Conservation (phyloP, 1,284 basidiomycete species). For the Exobasidium rhododendri region DNA sequence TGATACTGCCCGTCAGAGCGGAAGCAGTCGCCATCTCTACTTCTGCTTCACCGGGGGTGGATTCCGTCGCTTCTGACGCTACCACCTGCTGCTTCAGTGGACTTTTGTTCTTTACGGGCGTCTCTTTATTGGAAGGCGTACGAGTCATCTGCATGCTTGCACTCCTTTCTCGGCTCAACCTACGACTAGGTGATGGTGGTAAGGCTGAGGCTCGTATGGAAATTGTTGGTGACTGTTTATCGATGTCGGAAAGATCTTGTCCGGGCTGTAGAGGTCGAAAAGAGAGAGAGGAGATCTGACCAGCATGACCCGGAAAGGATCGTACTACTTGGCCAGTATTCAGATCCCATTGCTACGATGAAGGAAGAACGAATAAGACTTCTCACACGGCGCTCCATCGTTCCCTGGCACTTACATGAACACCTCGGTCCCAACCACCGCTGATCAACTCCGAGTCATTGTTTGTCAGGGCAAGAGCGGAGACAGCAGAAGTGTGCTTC, state of each 20-base stretch:
- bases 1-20: not conserved
- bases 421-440: conserved; percentile 90
- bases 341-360: conserved; percentile 97
- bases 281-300: conserved; percentile 78
- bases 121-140: conserved; percentile 1
- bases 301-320: conserved; percentile 75
- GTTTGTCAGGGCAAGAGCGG: conserved; percentile 74
- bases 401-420: conserved; percentile 64
- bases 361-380: too few species aligned
- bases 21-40: not conserved
- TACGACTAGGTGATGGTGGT: not conserved
- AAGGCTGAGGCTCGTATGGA: not conserved
- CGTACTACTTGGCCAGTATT: conserved; percentile 80
- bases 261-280: conserved; percentile 65
- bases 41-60: not conserved
- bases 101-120: conserved; percentile 1
- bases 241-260: not conserved
- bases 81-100: not conserved
- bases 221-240: conserved; percentile 2
- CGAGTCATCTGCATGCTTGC: not conserved
- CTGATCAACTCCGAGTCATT: conserved; percentile 82
- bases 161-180: not conserved
- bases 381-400: not conserved
- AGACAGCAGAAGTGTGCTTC: conserved; percentile 72
- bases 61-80: not conserved